phyloP scores from a whole-genome alignment of 73 alveolate genomes.

The Paramecium sexaurelia region DNA sequence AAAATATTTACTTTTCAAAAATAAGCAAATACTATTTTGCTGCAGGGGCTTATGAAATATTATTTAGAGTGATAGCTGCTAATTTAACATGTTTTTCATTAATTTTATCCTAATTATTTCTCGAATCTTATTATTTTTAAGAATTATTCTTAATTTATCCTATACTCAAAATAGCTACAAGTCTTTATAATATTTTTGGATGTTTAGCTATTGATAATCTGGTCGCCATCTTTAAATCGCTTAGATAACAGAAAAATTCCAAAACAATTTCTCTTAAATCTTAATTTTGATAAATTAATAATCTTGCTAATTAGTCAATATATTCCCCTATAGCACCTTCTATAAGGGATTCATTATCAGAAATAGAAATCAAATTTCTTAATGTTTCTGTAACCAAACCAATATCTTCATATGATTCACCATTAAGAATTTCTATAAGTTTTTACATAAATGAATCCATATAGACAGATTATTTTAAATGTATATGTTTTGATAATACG shows the following conservation, averaged over 20 bases:
- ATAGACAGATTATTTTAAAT: neutral
- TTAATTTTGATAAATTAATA: slow-evolving; percentile 36
- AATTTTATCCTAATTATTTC: slow-evolving; percentile 22
- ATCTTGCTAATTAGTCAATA: slow-evolving; percentile 60
- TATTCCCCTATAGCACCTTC: slow-evolving; percentile 42
- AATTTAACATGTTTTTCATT: slow-evolving; percentile 61
- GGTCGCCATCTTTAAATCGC: slow-evolving; percentile 68
- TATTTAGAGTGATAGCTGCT: slow-evolving; percentile 65
- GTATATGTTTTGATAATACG: slow-evolving; percentile 49
- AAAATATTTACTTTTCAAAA: slow-evolving; percentile 45
- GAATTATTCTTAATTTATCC: slow-evolving; percentile 50
- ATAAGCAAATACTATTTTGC: slow-evolving; percentile 43
- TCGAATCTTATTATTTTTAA: neutral
- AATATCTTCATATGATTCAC: slow-evolving; percentile 63
- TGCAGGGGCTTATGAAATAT: slow-evolving; percentile 60
- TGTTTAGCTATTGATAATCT: slow-evolving; percentile 60
- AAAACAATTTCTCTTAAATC: slow-evolving; percentile 63
- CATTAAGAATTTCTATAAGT: slow-evolving; percentile 63
- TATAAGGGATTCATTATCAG: slow-evolving; percentile 56
- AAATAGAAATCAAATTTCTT: slow-evolving; percentile 56
- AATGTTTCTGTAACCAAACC: slow-evolving; percentile 55
- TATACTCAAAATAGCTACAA: slow-evolving; percentile 40
- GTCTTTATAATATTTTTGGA: slow-evolving; percentile 58
- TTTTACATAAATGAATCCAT: slow-evolving; percentile 19
- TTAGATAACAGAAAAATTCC: slow-evolving; percentile 60